Base-by-base conservation (phyloP, 257 asterid species). In the Mitragyna speciosa region DNA sequence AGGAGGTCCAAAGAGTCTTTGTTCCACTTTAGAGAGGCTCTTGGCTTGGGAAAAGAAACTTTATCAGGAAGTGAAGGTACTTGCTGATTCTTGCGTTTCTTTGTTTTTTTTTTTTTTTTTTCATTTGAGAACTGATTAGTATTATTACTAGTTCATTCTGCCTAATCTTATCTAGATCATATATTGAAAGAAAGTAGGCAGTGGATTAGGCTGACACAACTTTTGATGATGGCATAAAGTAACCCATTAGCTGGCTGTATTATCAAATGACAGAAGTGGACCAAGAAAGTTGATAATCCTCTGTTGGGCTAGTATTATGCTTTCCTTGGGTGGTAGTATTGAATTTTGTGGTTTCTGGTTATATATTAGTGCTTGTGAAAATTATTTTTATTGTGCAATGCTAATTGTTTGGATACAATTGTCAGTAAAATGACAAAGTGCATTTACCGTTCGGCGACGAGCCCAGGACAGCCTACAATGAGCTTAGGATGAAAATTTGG, bases 1-100 rank as follows among this genome's bases (percentile, higher is more conserved):
- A 1, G 94, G 90, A 11, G 91, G 94, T 19, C 47, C 88, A 17
- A 94, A 89, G 89, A 91, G 98, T 88, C 95, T 96, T 24, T 83
- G 93, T 76, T 96, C 97, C 68, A 92, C 97, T 82, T 74, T 96
- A 89, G 99, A 96, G 73, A 86, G 97, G 75, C 97, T 96, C 81
- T 87, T 94, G 87, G 98, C 99, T 12, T 94, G 99, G 99, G 98
- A 96, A 87, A 92, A 94, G 89, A 96, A 96, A 83, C 87, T 96
- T 26, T 96, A 92, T 81, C 83, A 92, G 86, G 99, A 96, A 90
- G 99, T 96, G 41, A 96, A 96, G 99, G 99, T 94, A 83, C 67
- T 78, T 94, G 84, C 67, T 78, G 69, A 82, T 80, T 80, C 54
- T 51, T 76, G 64, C 76, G 65, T 63, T 51, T 19, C 33, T 71